These are phyloP conservation scores for Edaphochlamys debaryana DNA, from an alignment of 139 green algal species.

Conservation along the genomic window DNA sequence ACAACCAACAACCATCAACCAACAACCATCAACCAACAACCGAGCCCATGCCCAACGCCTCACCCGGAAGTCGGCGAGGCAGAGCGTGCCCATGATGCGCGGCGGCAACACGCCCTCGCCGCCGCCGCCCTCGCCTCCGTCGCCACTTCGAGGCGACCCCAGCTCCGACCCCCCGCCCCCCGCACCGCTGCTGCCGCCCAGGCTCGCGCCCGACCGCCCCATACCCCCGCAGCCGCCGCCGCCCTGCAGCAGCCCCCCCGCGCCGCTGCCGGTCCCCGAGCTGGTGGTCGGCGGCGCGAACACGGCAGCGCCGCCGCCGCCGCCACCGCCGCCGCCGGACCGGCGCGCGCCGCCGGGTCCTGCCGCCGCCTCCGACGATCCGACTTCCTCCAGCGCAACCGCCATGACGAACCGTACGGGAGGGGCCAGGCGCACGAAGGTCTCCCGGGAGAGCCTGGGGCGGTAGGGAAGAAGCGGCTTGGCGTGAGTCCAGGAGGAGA, in stretches of 20 bases:
- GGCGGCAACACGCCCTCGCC: not conserved
- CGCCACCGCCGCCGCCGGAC: too few relatives aligned
- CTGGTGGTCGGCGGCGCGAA: conserved; percentile 1
- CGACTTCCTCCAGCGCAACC: conserved; percentile 24
- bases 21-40: too few relatives aligned
- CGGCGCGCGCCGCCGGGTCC: too few relatives aligned
- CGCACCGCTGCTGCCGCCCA: too few relatives aligned
- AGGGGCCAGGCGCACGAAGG: conserved; percentile 13
- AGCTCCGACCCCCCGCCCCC: too few relatives aligned
- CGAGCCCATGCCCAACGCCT: not conserved
- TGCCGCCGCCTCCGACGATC: too few relatives aligned
- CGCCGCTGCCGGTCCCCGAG: too few relatives aligned
- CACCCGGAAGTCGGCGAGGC: conserved; percentile 30
- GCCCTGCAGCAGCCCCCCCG: not conserved
- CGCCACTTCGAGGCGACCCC: too few relatives aligned
- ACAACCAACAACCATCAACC: too few relatives aligned
- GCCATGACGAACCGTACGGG: conserved; percentile 27
- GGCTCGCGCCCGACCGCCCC: too few relatives aligned
- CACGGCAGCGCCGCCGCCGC: not conserved
- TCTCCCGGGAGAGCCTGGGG: conserved; percentile 12
- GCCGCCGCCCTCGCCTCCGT: not conserved
- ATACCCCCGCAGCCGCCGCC: not conserved
- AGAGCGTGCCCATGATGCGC: conserved; percentile 26
- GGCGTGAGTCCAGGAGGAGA: too few relatives aligned
- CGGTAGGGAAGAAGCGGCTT: too few relatives aligned